Conservation (phyloP, 1,284 basidiomycete species). For the Cerrena zonata region DNA sequence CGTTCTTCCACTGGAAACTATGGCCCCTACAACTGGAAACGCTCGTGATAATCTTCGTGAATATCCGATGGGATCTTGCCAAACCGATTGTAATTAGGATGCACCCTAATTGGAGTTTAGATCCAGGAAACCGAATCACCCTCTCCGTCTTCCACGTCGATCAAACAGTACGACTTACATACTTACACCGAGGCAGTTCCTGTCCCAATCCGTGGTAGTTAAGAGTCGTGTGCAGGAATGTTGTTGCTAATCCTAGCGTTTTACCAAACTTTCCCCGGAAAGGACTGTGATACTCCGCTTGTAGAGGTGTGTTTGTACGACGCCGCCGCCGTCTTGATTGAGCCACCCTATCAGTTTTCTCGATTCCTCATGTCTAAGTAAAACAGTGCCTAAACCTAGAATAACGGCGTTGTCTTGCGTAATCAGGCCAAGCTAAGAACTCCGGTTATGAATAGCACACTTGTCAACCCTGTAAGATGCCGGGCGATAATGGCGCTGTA, state of each 20-base stretch:
- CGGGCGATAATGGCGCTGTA: background rate
- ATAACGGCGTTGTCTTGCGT: background rate
- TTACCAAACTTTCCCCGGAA: conserved; percentile 3
- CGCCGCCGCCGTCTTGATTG: background rate
- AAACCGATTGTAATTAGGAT: no score
- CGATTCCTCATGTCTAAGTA: background rate
- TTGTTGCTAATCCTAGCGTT: background rate
- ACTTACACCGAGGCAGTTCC: background rate
- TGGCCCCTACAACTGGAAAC: background rate
- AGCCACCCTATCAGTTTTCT: no score
- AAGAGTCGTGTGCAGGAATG: background rate
- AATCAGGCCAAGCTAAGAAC: background rate
- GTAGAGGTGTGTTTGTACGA: background rate
- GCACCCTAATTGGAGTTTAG: background rate
- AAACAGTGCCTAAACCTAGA: background rate
- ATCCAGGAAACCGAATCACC: background rate
- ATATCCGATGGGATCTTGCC: background rate
- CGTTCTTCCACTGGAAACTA: background rate
- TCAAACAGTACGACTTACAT: no score
- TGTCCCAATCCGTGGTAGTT: no score
- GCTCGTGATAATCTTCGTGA: no score
- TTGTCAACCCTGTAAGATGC: background rate
- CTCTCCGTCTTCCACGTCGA: background rate
- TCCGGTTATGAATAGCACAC: background rate
- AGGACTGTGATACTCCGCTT: background rate